Evolutionary conservation across 345 rosid species (phyloP), one percentile per base, ranked within the genome.

Genomic region (Mangifera indica): DNA sequence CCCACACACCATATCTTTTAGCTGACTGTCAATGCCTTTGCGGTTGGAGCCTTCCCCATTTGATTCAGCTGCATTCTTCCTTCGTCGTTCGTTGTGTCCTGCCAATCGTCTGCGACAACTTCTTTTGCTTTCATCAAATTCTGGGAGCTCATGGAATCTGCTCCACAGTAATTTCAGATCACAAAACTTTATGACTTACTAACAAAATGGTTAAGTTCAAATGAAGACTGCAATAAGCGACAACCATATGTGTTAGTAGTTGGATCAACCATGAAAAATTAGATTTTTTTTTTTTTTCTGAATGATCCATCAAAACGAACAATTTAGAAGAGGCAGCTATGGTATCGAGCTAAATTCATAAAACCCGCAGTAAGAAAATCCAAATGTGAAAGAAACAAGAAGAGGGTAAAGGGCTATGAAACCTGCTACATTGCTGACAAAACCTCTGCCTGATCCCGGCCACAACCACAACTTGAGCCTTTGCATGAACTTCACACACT

Each of bases 381-480:
- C 13, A 53, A 66, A 48, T 51, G 34, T 29, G 18, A 37, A 57
- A 18, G 51, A 58, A 67, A 59, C 37, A 65, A 58, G 51, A 59
- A 60, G 48, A 44, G 42, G 55, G 44, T 67, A 42, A 42, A 59
- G n/a, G 26, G 32, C 29, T 18, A 45, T 4, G 3, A 60, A 65
- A 88, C 98, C 92, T 90, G 90, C 93, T 92, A 67, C 93, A 90
- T 86, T 92, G 96, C 74, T 92, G 93, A 75, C 96, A 90, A 65
- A 92, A 90, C 32, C 93, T 81, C 81, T 92, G 90, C 76, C 75
- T 82, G 12, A 82, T 60, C 0, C 96, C 98, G 68, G 66, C 77
- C 22, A 88, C 84, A 52, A 83, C 71, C 70, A 85, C 94, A 69
- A 75, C 78, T 74, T 85, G 81, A 69, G 98, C 92, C 83, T 90